phyloP scores from a whole-genome alignment of 352 stramenopile genomes.

The Phytophthora rubi region DNA sequence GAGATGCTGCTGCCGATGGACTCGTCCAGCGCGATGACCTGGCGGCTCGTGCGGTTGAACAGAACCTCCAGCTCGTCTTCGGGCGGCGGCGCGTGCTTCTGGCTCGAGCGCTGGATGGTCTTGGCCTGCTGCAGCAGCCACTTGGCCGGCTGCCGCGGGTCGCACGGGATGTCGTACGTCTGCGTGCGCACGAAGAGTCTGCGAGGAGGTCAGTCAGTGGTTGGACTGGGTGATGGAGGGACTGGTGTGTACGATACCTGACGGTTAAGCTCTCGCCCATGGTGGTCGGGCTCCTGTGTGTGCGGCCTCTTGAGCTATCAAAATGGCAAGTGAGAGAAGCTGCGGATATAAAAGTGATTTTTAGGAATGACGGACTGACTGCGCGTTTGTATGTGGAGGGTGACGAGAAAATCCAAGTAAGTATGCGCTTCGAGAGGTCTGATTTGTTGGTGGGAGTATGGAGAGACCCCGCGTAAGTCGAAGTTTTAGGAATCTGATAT shows the following conservation, averaged over 20 bases:
- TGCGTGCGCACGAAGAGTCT: slow-evolving; percentile 82
- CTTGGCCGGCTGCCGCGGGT: slow-evolving; percentile 70
- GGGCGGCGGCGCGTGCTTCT: slow-evolving; percentile 35
- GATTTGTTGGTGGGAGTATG: slow-evolving; percentile 21
- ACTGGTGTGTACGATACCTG: slow-evolving; percentile 37
- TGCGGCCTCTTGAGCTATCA: background rate
- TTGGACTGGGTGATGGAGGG: background rate
- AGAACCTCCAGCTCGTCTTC: slow-evolving; percentile 81
- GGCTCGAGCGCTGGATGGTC: slow-evolving; percentile 73
- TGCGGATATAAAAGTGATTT: slow-evolving; percentile 32
- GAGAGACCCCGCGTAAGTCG: background rate
- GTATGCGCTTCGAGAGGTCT: slow-evolving; percentile 31
- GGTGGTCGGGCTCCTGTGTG: background rate
- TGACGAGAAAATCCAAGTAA: slow-evolving; percentile 25
- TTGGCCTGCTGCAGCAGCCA: slow-evolving; percentile 82
- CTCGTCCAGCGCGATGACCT: slow-evolving; percentile 71
- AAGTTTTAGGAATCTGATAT: slow-evolving; percentile 16
- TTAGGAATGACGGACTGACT: slow-evolving; percentile 25
- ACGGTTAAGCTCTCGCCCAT: slow-evolving; percentile 61
- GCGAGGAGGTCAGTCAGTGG: background rate
- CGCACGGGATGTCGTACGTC: slow-evolving; percentile 86
- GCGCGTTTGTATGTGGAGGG: slow-evolving; percentile 17
- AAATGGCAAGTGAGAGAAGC: slow-evolving; percentile 19
- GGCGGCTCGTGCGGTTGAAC: slow-evolving; percentile 76
- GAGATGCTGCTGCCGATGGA: slow-evolving; percentile 69